Conservation (phyloP, 2,329 filamentous ascomycete species). For the Nemania abortiva region DNA sequence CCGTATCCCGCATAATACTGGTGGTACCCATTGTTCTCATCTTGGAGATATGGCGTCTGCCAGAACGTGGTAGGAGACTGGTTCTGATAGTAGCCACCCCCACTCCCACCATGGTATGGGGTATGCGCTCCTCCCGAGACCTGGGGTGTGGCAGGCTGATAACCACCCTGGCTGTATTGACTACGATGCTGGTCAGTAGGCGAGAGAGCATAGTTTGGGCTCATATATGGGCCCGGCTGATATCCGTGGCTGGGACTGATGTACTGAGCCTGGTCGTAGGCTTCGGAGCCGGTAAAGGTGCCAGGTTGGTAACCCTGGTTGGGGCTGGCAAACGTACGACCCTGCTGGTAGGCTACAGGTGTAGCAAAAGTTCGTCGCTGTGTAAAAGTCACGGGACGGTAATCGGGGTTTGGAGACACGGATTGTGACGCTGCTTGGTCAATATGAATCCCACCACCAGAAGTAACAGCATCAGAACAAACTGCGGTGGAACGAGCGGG, state of each 20-base stretch:
- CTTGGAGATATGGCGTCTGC: conserved; percentile 48
- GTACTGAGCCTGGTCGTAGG: conserved; percentile 29
- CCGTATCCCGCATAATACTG: conserved; percentile 37
- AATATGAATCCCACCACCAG: conserved; percentile 10
- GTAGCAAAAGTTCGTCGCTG: conserved; percentile 21
- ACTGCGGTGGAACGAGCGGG: conserved; percentile 28
- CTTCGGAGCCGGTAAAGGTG: conserved; percentile 10
- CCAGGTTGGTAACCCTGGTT: conserved; percentile 26
- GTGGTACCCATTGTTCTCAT: conserved; percentile 39
- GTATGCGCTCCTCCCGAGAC: conserved; percentile 38
- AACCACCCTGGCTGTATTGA: conserved; percentile 24
- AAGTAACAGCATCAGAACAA: conserved; percentile 6
- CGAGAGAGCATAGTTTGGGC: conserved; percentile 34
- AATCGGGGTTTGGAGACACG: conserved; percentile 25
- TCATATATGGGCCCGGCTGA: conserved; percentile 30
- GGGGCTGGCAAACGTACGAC: conserved; percentile 21
- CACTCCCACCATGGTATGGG: conserved; percentile 33
- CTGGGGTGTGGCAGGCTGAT: conserved; percentile 38
- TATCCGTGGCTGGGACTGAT: conserved; percentile 28
- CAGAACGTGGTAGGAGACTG: conserved; percentile 37
- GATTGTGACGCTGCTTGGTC: conserved; percentile 15
- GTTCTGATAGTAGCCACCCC: conserved; percentile 36
- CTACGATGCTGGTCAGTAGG: conserved; percentile 25
- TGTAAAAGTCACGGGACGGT: conserved; percentile 14
- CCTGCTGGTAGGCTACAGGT: conserved; percentile 18